Percentiles rank a stretch among this genome's conserved stretches.
phyloP scores from a whole-genome alignment of 805 yeast genomes.

The Saccharomyces mikatae region DNA sequence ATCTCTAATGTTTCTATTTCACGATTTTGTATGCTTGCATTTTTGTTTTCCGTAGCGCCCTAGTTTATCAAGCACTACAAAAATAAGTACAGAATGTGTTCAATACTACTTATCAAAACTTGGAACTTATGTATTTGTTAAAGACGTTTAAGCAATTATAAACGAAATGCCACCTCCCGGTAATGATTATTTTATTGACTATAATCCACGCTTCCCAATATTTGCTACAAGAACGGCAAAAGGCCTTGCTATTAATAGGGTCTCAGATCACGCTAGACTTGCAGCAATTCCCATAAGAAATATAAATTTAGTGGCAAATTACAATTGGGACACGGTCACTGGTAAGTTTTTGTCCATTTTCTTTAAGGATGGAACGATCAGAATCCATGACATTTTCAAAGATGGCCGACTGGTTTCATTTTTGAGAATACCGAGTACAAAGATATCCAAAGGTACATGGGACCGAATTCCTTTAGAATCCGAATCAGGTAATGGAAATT shows the following conservation, averaged over 20 bases:
- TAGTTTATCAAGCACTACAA: background rate
- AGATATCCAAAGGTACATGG: constrained; percentile 14
- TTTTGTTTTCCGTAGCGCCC: background rate
- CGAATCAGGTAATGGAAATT: background rate
- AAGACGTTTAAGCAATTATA: background rate
- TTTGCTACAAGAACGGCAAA: constrained; percentile 8
- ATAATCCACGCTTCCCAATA: constrained; percentile 14
- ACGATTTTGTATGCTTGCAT: background rate
- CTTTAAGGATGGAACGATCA: constrained; percentile 37
- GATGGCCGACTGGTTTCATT: constrained; percentile 21
- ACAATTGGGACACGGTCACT: constrained; percentile 19
- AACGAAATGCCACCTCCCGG: background rate
- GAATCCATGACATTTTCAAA: constrained; percentile 39
- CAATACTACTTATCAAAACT: background rate
- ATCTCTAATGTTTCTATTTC: background rate
- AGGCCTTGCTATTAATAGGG: constrained; percentile 12
- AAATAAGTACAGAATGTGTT: background rate
- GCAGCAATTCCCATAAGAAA: constrained; percentile 18
- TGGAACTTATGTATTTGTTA: background rate
- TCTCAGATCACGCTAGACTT: constrained; percentile 14
- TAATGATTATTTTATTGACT: constrained; percentile 4
- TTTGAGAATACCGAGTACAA: constrained; percentile 5
- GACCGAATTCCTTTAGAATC: constrained; percentile 7
- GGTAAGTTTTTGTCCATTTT: constrained; percentile 40
- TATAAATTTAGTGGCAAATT: constrained; percentile 9